Evolutionary conservation across 306 rosid genomes (phyloP), one percentile per base, ranked within the genome.

Genomic region (Quercus alba): DNA sequence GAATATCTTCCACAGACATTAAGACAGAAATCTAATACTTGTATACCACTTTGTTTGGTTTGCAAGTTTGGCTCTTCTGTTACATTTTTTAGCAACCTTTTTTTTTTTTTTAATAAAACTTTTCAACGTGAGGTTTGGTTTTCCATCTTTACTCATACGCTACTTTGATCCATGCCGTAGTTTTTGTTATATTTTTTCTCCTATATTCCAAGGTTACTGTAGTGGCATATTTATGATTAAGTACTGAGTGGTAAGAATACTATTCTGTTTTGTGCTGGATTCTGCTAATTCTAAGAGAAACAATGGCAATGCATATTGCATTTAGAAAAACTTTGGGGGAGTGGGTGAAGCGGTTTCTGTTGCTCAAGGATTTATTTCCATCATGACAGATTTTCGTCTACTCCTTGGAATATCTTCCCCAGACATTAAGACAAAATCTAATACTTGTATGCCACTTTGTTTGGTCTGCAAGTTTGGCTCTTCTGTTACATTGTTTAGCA

Each of bases 361-460:
- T 79, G 70, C 81, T 41, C 26, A 64, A 56, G 74, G 52, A 72
- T 76, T 77, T 75, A 20, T 75, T 30, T 70, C 76, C 28, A 28
- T 19, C 13, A 44, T 72, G 55, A 41, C 80, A 26, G 81, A 56
- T 59, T 55, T 69, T 72, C 72, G 71, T 78, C 18, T 46, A 74
- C 85, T 78, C 74, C 80, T 26, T 26, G 2, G 14, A 62, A 44
- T 38, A 11, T 64, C 76, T 75, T 86, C 89, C 85, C 86, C 87
- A 1, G 41, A 84, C 62, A 84, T 25, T 41, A 41, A 49, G 17
- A 49, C 54, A 49, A 49, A 49, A 49, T 49, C 54, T 49, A 49
- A 49, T 49, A 49, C 54, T 49, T 3, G 54, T 49, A 3, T 49
- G 5, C 54, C 54, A 49, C 54, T 49, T 49, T 12, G 54, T 49